Base-by-base conservation (phyloP, 495 filamentous ascomycete genomes). In the Xylaria telfairii region DNA sequence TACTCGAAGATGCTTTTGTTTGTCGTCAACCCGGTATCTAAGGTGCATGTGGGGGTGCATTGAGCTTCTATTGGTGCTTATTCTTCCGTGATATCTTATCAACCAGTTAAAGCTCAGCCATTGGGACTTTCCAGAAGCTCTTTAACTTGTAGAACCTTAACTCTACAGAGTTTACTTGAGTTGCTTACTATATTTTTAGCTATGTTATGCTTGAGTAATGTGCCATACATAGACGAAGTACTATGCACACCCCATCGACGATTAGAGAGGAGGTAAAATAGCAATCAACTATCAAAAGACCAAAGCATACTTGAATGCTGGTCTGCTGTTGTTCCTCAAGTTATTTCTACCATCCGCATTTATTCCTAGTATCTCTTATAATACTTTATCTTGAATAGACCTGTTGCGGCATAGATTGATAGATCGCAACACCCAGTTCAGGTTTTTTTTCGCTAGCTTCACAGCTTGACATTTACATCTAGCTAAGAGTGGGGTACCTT, bases 11-110 rank as follows among this genome's bases (percentile, higher is more conserved):
- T 70, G 73, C 47, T 37, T n/a, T 2, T 28, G 24, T 46, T 30
- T 10, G 9, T 66, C 54, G 34, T 17, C 32, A 66, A 34, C 26
- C 7, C 32, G 64, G 21, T 19, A 37, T 26, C 32, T 17, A 34
- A n/a, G 34, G 46, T 49, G 49, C 47, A 66, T 66, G 64, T 66
- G 75, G 73, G 75, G 73, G 68, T 68, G 51, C 32, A 32, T 75
- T 75, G 46, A 75, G 73, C 70, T 76, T 75, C 73, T 73, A 73
- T 73, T 73, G 72, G 75, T 69, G 9, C 46, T 15, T 15, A 21
- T n/a, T 69, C 51, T 46, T 34, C 13, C 30, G 37, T 54, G 53
- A 64, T 67, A 65, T 53, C 46, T 12, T 65, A 67, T 73, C 65
- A 54, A 51, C 61, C 32, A 41, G 21, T 37, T 53, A 30, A 65